Percentiles rank a stretch among this genome's conserved stretches.
phyloP scores from a whole-genome alignment of 2,329 filamentous ascomycete species.

The Alternaria sp. region DNA sequence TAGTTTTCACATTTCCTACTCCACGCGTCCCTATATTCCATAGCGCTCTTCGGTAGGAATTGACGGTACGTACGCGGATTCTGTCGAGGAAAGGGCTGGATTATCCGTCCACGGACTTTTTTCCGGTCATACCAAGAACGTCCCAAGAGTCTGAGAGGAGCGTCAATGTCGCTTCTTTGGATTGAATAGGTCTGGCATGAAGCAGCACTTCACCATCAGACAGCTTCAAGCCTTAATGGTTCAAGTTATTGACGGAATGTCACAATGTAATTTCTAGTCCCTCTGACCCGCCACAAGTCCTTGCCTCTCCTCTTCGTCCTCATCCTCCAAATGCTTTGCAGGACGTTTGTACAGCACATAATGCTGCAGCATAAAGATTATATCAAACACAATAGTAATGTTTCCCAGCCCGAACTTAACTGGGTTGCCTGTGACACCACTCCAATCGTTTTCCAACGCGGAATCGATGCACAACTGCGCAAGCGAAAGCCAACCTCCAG shows the following conservation, averaged over 20 bases:
- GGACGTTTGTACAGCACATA: constrained; percentile 74
- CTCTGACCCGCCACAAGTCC: constrained; percentile 29
- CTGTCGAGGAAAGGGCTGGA: background rate
- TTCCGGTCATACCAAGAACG: background rate
- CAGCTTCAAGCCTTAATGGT: background rate
- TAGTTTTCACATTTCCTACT: background rate
- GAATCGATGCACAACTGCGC: constrained; percentile 86
- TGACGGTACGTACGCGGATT: background rate
- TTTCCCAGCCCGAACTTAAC: constrained; percentile 89
- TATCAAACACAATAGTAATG: constrained; percentile 84
- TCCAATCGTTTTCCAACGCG: constrained; percentile 85
- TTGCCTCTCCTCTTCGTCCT: constrained; percentile 40
- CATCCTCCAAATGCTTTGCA: constrained; percentile 37
- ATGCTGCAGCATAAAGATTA: constrained; percentile 88
- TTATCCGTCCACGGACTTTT: background rate
- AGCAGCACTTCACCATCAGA: background rate
- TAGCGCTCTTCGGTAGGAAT: background rate
- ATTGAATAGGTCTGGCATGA: background rate
- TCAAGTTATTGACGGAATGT: background rate
- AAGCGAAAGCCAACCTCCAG: constrained; percentile 82
- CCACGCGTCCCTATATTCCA: background rate
- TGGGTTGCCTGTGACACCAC: constrained; percentile 88
- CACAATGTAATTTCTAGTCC: background rate
- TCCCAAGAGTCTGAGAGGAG: background rate
- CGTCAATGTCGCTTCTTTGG: background rate